Percentiles rank a stretch among this genome's conserved stretches.
phyloP scores from a whole-genome alignment of 768 basidiomycete genomes.

The Daedaleopsis nitida region DNA sequence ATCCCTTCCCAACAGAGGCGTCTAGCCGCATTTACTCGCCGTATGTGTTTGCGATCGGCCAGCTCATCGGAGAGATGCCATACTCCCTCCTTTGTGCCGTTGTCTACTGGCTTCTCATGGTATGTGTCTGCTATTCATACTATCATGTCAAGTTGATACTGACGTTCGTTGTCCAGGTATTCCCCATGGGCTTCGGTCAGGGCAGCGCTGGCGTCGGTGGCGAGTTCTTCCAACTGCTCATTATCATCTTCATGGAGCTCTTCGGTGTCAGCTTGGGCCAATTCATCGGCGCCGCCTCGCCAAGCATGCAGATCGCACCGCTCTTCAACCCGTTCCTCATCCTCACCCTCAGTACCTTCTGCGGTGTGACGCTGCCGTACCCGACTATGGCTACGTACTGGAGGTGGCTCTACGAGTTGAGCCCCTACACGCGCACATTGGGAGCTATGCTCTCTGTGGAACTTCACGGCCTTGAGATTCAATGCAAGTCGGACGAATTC shows the following conservation, averaged over 20 bases:
- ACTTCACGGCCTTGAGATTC: slow-evolving; percentile 67
- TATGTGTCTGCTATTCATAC: slow-evolving; percentile 32
- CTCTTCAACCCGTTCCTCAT: slow-evolving; percentile 79
- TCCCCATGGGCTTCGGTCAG: slow-evolving; percentile 68
- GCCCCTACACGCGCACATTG: slow-evolving; percentile 71
- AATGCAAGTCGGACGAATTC: slow-evolving; percentile 71
- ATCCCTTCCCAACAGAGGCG: slow-evolving; percentile 47
- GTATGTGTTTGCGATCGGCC: slow-evolving; percentile 81
- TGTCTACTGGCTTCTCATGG: slow-evolving; percentile 78
- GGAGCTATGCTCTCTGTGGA: slow-evolving; percentile 79
- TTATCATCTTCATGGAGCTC: slow-evolving; percentile 70
- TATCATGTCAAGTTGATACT: neutral
- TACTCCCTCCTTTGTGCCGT: slow-evolving; percentile 70
- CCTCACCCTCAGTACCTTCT: slow-evolving; percentile 69
- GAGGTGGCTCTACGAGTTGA: slow-evolving; percentile 76
- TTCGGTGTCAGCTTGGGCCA: slow-evolving; percentile 77
- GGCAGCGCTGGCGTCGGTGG: slow-evolving; percentile 61
- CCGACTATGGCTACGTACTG: slow-evolving; percentile 66
- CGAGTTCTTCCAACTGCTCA: slow-evolving; percentile 71
- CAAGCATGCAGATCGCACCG: slow-evolving; percentile 72
- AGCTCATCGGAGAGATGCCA: slow-evolving; percentile 81
- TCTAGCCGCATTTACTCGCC: slow-evolving; percentile 87
- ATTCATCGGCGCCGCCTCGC: slow-evolving; percentile 73
- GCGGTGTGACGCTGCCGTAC: slow-evolving; percentile 78
- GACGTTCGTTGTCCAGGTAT: slow-evolving; percentile 38